Conservation (phyloP, 345 rosid genomes). For the Citrus australasica region DNA sequence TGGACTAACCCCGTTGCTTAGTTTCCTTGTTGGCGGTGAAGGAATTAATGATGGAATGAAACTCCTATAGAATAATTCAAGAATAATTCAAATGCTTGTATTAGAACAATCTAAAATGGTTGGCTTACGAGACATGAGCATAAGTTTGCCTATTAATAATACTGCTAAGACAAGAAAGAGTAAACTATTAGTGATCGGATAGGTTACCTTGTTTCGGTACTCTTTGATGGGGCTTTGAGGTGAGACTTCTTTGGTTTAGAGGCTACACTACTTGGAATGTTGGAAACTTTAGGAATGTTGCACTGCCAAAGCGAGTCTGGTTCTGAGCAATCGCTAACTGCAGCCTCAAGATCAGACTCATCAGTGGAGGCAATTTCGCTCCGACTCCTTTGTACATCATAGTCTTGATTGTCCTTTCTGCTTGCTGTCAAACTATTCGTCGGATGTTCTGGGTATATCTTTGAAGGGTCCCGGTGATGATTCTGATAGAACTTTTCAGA, state of each 20-base stretch:
- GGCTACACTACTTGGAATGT: slow-evolving; percentile 31
- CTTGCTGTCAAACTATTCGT: slow-evolving; percentile 19
- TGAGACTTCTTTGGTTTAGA: slow-evolving; percentile 56
- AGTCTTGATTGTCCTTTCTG: slow-evolving; percentile 46
- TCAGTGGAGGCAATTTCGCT: slow-evolving; percentile 36
- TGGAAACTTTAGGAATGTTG: slow-evolving; percentile 41
- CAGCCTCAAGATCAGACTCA: slow-evolving; percentile 61
- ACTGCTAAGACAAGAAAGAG: background rate
- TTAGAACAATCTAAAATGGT: background rate
- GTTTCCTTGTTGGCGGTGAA: slow-evolving; percentile 56
- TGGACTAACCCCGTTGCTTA: slow-evolving; percentile 33
- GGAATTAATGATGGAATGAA: slow-evolving; percentile 69
- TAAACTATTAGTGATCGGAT: background rate
- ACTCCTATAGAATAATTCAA: slow-evolving; percentile 38
- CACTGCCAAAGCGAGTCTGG: slow-evolving; percentile 59
- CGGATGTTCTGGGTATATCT: slow-evolving; percentile 40
- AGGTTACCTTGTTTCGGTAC: slow-evolving; percentile 43
- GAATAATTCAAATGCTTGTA: background rate
- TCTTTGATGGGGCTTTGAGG: slow-evolving; percentile 40
- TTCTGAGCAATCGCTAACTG: slow-evolving; percentile 75
- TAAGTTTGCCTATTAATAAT: background rate
- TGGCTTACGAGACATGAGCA: background rate
- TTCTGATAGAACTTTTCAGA: slow-evolving; percentile 26
- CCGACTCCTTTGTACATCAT: slow-evolving; percentile 39
- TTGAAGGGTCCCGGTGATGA: slow-evolving; percentile 26